Evolutionary conservation across 2,329 filamentous ascomycete genomes (phyloP), one percentile per base, ranked within the genome.

Genomic region (Endocalyx cinctus): DNA sequence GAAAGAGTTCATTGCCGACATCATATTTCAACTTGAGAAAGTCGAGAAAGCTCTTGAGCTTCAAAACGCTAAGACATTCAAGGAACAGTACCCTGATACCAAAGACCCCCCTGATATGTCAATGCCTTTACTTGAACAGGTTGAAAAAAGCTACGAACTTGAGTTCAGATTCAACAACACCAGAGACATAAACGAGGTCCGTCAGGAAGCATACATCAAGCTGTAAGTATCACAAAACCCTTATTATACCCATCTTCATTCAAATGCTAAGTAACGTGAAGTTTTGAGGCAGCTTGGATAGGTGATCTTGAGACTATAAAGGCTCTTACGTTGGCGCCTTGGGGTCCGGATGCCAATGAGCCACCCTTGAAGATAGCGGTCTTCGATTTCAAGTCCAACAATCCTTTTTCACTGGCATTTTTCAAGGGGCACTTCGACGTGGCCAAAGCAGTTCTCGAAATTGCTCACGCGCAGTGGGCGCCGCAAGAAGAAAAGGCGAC

Each of bases 241-340:
- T 8, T 23, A 23, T 8, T n/a, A 23, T n/a, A n/a, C 8, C n/a
- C n/a, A n/a, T 23, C 20, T 23, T 8, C 8, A 23, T 8, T 8
- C 6, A n/a, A 16, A 15, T 33, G n/a, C 54, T 59, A 29, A 62
- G 39, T 14, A 8, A 6, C 10, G n/a, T 6, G 35, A 23, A 77
- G 74, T 6, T 84, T 85, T 53, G 78, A 90, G 50, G 84, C 84
- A 22, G 77, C 77, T 5, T 92, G 84, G 84, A 48, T 48, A 5
- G 82, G 81, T n/a, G 75, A 92, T 45, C 43, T 83, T 1, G 65
- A 75, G 2, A 76, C 64, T 4, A 76, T 90, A 56, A 85, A 84
- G 50, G 56, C 61, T 11, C 62, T 85, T 23, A 84, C 81, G 2
- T 59, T 85, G 14, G 60, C 67, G 10, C 60, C 72, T 2, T 84